Conservation (phyloP, 805 yeast species). For the Zygoascus flipseniorum region DNA sequence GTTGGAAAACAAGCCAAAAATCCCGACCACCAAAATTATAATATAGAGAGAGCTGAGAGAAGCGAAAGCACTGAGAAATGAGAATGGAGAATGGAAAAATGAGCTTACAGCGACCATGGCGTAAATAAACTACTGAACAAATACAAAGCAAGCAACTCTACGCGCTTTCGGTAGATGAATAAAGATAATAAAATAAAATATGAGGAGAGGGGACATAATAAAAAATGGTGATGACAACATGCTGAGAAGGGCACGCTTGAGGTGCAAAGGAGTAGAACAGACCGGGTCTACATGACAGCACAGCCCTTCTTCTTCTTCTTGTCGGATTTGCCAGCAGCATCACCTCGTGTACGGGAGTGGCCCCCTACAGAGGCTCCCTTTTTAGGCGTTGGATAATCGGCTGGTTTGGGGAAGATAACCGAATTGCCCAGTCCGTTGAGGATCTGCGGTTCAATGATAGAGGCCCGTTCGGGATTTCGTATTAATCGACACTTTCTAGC, state of each 20-base stretch:
- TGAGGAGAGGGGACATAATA: background rate
- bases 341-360: background rate
- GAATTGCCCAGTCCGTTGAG: background rate
- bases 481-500: conserved; percentile 49
- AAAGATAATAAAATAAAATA: background rate
- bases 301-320: background rate
- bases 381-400: background rate
- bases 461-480: background rate
- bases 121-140: too few relatives aligned
- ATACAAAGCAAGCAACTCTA: background rate
- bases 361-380: background rate
- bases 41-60: too few relatives aligned
- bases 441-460: background rate
- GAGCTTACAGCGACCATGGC: too few relatives aligned
- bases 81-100: too few relatives aligned
- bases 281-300: background rate
- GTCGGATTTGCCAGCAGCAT: background rate
- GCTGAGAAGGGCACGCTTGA: background rate
- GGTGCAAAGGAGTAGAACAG: background rate
- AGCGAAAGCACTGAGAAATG: too few relatives aligned
- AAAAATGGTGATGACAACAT: background rate
- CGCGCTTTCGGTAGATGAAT: background rate
- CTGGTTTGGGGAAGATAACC: background rate
- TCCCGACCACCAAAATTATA: too few relatives aligned
- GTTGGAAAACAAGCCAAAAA: too few relatives aligned